phyloP scores from a whole-genome alignment of 2,329 filamentous ascomycete species.

The Huntiella moniliformis region DNA sequence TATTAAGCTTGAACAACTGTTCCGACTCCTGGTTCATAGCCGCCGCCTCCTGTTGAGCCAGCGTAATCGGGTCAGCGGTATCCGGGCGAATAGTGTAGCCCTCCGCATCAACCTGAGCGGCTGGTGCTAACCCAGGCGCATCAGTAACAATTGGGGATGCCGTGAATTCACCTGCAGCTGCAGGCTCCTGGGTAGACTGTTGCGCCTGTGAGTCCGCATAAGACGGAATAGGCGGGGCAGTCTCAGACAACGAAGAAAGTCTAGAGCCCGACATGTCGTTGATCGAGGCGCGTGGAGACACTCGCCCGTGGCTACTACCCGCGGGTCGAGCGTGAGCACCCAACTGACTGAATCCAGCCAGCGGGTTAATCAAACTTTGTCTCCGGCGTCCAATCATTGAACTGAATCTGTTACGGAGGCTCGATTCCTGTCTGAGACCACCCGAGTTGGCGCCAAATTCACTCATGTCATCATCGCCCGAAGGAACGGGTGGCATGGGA shows the following conservation, averaged over 20 bases:
- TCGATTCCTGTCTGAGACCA: constrained; percentile 15
- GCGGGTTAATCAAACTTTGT: constrained; percentile 47
- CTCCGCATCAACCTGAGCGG: constrained; percentile 39
- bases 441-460: constrained; percentile 26
- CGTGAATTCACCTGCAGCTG: neutral
- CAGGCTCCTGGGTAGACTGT: neutral
- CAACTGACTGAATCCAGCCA: constrained; percentile 37
- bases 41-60: constrained; percentile 47
- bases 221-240: constrained; percentile 19
- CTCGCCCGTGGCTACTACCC: constrained; percentile 42
- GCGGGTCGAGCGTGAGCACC: constrained; percentile 36
- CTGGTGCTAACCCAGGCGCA: constrained; percentile 5
- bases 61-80: constrained; percentile 46
- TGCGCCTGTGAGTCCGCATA: neutral
- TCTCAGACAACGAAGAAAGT: constrained; percentile 39
- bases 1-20: constrained; percentile 62
- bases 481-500: constrained; percentile 8
- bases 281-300: constrained; percentile 40
- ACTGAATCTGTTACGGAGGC: constrained; percentile 35
- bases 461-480: constrained; percentile 14
- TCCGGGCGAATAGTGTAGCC: constrained; percentile 56
- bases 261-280: constrained; percentile 33
- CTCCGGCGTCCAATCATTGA: constrained; percentile 49
- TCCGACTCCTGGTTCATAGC: constrained; percentile 37
- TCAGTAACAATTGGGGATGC: neutral